Evolutionary conservation across 495 filamentous ascomycete species (phyloP).

Genomic region (Jackrogersella minutella): DNA sequence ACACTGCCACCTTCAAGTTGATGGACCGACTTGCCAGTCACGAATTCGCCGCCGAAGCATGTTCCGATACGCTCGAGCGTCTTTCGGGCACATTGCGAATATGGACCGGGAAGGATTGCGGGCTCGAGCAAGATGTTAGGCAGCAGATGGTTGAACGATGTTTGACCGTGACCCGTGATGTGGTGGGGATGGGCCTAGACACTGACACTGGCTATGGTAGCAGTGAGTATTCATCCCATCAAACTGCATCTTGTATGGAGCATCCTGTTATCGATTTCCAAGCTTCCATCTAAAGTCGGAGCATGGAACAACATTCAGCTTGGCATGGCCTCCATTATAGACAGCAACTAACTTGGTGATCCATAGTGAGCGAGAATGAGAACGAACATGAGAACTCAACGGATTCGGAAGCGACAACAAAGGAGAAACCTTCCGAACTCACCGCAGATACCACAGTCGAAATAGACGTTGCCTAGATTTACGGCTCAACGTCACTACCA

Average conservation of each 20-base stretch:
- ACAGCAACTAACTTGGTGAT: background rate
- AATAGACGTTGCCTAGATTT: slow-evolving; percentile 10
- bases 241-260: background rate
- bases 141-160: slow-evolving; percentile 59
- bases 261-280: background rate
- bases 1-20: slow-evolving; percentile 75
- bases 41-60: slow-evolving; percentile 58
- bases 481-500: background rate
- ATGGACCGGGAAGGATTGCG: slow-evolving; percentile 59
- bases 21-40: slow-evolving; percentile 67
- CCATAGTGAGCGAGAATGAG: slow-evolving; percentile 35
- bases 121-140: slow-evolving; percentile 55
- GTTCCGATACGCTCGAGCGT: slow-evolving; percentile 56
- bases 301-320: background rate
- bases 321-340: slow-evolving; percentile 7
- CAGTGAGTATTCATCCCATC: slow-evolving; percentile 37
- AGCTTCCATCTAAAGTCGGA: background rate
- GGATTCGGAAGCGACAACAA: background rate
- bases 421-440: background rate
- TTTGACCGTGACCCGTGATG: slow-evolving; percentile 55
- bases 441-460: no score
- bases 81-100: slow-evolving; percentile 62
- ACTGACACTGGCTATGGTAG: slow-evolving; percentile 64
- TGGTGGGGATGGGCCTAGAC: slow-evolving; percentile 62
- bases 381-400: slow-evolving; percentile 5